A percentile compares a stretch with the other conserved stretches of the same genome.
Evolutionary conservation across 805 yeast genomes (phyloP).

Genomic region (Candida boleticola): DNA sequence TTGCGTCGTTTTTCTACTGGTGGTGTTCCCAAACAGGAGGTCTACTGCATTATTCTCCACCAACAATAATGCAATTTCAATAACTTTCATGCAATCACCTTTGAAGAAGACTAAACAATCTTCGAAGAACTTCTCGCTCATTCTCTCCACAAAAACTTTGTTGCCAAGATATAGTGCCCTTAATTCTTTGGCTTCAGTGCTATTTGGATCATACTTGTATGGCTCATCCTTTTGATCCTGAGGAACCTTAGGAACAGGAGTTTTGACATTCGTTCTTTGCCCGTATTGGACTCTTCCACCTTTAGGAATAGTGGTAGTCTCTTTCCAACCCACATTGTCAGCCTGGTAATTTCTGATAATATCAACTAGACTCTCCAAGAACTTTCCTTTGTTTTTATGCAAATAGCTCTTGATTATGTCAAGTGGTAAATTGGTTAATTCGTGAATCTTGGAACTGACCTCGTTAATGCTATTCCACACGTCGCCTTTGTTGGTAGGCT

Average conservation of each 20-base stretch:
- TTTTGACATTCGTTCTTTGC: slow-evolving; percentile 8
- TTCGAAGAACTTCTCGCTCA: slow-evolving; percentile 40
- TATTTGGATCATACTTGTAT: slow-evolving; percentile 16
- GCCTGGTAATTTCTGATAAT: slow-evolving; percentile 21
- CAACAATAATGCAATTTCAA: slow-evolving; percentile 31
- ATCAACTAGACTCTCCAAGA: slow-evolving; percentile 33
- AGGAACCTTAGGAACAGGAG: not conserved
- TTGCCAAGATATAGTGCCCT: slow-evolving; percentile 31
- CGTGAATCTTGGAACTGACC: slow-evolving; percentile 17
- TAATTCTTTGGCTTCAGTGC: slow-evolving; percentile 31
- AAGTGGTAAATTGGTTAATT: slow-evolving; percentile 16
- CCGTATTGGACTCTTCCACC: slow-evolving; percentile 38
- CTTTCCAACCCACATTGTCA: slow-evolving; percentile 2
- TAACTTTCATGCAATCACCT: slow-evolving; percentile 42
- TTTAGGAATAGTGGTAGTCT: slow-evolving; percentile 4
- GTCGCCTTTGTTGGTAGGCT: not conserved
- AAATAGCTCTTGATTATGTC: slow-evolving; percentile 16
- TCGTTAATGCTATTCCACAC: slow-evolving; percentile 14
- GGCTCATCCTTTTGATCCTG: not conserved
- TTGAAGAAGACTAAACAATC: slow-evolving; percentile 39
- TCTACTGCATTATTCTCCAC: slow-evolving; percentile 26
- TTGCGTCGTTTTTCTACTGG: not conserved
- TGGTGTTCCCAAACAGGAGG: slow-evolving; percentile 4
- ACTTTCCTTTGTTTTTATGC: slow-evolving; percentile 24
- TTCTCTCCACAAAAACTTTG: slow-evolving; percentile 21